These are phyloP conservation scores for Monosporascus ibericus DNA, from an alignment of 2,329 filamentous ascomycete genomes.

Conservation along the genomic window DNA sequence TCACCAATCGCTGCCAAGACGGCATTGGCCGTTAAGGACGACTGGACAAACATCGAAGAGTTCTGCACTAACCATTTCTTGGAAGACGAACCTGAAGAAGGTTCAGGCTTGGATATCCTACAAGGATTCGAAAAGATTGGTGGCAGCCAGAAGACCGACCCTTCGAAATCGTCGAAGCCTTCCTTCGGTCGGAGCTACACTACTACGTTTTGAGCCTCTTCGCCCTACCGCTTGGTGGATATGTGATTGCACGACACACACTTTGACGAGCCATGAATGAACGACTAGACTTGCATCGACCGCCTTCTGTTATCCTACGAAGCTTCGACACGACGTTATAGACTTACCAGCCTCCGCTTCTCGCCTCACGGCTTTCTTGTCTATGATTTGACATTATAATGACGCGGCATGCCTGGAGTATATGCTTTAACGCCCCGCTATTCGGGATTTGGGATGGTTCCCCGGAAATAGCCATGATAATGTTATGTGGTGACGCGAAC, in stretches of 20 bases:
- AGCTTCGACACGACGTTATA: slow-evolving; percentile 11
- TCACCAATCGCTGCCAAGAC: slow-evolving; percentile 33
- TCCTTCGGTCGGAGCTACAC: slow-evolving; percentile 31
- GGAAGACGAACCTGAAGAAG: slow-evolving; percentile 53
- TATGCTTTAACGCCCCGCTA: slow-evolving; percentile 14
- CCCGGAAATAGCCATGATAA: slow-evolving; percentile 3
- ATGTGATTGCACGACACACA: not conserved
- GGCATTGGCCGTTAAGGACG: slow-evolving; percentile 33
- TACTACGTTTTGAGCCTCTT: slow-evolving; percentile 27
- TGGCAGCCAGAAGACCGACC: slow-evolving; percentile 29
- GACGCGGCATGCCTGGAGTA: slow-evolving; percentile 19
- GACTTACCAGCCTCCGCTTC: slow-evolving; percentile 13
- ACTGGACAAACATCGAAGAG: slow-evolving; percentile 41
- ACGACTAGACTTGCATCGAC: slow-evolving; percentile 9
- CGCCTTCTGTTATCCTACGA: not conserved
- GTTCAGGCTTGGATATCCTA: slow-evolving; percentile 61
- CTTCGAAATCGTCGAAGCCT: slow-evolving; percentile 27
- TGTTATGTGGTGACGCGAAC: slow-evolving; percentile 1
- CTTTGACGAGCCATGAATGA: slow-evolving; percentile 12
- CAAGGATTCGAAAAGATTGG: slow-evolving; percentile 74
- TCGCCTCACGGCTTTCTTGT: slow-evolving; percentile 26
- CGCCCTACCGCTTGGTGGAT: slow-evolving; percentile 1
- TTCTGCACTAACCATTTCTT: slow-evolving; percentile 50
- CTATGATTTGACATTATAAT: slow-evolving; percentile 22
- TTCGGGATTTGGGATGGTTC: slow-evolving; percentile 12